Percentiles rank a stretch among this genome's conserved stretches.
Conservation (phyloP, 345 rosid species). For the Aquilaria malaccensis region DNA sequence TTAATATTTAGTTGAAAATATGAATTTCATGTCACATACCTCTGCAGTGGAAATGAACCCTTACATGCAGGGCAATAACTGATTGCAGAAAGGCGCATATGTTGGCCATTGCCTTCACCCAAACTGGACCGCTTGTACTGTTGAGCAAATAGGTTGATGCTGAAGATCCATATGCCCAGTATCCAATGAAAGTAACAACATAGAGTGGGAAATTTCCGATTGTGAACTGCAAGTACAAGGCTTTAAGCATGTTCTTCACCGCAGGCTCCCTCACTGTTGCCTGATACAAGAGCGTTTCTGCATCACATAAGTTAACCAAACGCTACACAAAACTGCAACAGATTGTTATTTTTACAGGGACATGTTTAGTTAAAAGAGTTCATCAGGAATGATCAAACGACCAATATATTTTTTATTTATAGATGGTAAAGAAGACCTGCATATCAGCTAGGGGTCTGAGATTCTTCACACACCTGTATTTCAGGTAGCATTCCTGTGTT, state of each 20-base stretch:
- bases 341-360: no score
- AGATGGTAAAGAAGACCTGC: no score
- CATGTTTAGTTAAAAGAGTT: no score
- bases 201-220: conserved; percentile 60
- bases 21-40: no score
- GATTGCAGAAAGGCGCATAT: conserved; percentile 68
- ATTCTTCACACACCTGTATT: conserved; percentile 32
- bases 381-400: background rate
- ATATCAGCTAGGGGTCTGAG: no score
- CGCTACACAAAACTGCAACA: no score
- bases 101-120: conserved; percentile 70
- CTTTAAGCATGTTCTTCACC: conserved; percentile 70
- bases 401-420: no score
- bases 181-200: conserved; percentile 55
- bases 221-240: conserved; percentile 71
- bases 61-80: conserved; percentile 71
- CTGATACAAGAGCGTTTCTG: conserved; percentile 19
- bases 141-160: conserved; percentile 59
- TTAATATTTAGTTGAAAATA: no score
- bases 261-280: conserved; percentile 74
- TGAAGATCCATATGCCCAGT: conserved; percentile 83
- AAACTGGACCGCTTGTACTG: conserved; percentile 56
- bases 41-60: background rate
- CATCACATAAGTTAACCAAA: background rate
- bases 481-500: conserved; percentile 99